Percentiles rank a stretch among this genome's conserved stretches.
Conservation (phyloP, 1,284 basidiomycete species). For the Austroboletus novae-zelandiae region DNA sequence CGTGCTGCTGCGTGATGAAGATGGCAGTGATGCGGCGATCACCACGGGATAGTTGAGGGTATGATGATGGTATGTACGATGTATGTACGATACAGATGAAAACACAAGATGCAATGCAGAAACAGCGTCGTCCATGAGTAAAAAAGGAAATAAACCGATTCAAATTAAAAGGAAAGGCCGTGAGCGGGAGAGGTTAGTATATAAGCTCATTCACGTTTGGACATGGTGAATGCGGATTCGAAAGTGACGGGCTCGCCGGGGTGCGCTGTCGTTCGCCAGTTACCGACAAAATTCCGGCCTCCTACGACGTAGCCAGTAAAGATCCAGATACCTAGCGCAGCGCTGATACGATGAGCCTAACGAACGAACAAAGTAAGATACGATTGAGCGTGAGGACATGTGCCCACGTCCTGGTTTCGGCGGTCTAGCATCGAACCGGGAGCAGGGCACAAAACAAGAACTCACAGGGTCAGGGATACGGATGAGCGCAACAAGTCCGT, state of each 20-base stretch:
- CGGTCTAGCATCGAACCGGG: not conserved
- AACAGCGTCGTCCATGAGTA: conserved; percentile 6
- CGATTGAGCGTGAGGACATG: too few relatives aligned
- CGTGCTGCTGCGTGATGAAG: conserved; percentile 11
- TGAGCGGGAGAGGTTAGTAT: not conserved
- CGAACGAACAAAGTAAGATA: not conserved
- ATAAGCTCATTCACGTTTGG: conserved; percentile 34
- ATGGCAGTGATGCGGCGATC: conserved; percentile 5
- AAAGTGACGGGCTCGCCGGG: conserved; percentile 42
- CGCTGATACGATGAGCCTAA: conserved; percentile 7
- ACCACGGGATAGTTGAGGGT: not conserved
- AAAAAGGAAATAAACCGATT: conserved; percentile 1
- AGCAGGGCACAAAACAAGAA: conserved; percentile 3
- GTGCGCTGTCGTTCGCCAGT: conserved; percentile 52
- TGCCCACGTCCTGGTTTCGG: too few relatives aligned
- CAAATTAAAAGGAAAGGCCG: not conserved
- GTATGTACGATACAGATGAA: conserved; percentile 8
- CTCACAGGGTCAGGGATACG: conserved; percentile 47
- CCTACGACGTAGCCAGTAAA: conserved; percentile 71
- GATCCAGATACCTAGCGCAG: conserved; percentile 43
- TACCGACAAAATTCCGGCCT: conserved; percentile 63
- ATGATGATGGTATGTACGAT: conserved; percentile 8
- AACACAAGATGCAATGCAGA: conserved; percentile 5
- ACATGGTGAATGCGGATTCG: conserved; percentile 60
- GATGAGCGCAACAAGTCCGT: conserved; percentile 65